Percentiles rank a stretch among this genome's conserved stretches.
Evolutionary conservation across 441 rosid genomes (phyloP).

Genomic region (Adansonia gregorii): DNA sequence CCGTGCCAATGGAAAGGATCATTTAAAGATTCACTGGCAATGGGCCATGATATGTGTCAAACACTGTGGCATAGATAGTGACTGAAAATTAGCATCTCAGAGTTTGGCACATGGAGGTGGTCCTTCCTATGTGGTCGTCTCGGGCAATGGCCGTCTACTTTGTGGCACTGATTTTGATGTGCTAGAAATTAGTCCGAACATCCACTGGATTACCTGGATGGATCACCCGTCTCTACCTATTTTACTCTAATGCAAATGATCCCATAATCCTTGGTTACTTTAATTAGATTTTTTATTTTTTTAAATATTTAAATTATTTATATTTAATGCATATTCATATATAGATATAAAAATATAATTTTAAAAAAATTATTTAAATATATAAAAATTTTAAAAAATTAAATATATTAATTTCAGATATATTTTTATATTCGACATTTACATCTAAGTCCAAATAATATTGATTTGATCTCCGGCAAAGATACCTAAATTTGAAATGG

Average conservation of each 20-base stretch:
- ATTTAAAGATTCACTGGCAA: conserved; percentile 13
- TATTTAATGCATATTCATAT: no score
- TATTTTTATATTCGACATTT: no score
- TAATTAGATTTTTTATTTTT: no score
- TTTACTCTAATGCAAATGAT: background rate
- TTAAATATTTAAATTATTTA: no score
- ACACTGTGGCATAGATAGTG: conserved; percentile 23
- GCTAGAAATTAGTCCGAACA: background rate
- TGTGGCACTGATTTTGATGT: conserved; percentile 28
- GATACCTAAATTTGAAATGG: background rate
- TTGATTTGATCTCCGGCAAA: background rate
- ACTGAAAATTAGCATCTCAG: conserved; percentile 23
- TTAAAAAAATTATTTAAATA: no score
- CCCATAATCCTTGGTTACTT: background rate
- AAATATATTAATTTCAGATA: no score
- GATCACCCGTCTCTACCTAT: background rate
- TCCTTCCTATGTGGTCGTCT: conserved; percentile 21
- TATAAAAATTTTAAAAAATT: no score
- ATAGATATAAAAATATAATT: no score
- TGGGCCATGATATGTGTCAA: conserved; percentile 17
- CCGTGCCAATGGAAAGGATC: conserved; percentile 17
- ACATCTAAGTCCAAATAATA: no score
- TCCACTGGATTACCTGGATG: background rate
- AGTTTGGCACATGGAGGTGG: conserved; percentile 39
- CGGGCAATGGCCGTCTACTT: conserved; percentile 11